A percentile compares a stretch with the other conserved stretches of the same genome.
Evolutionary conservation across 345 rosid species (phyloP).

Genomic region (Euphorbia peplus): DNA sequence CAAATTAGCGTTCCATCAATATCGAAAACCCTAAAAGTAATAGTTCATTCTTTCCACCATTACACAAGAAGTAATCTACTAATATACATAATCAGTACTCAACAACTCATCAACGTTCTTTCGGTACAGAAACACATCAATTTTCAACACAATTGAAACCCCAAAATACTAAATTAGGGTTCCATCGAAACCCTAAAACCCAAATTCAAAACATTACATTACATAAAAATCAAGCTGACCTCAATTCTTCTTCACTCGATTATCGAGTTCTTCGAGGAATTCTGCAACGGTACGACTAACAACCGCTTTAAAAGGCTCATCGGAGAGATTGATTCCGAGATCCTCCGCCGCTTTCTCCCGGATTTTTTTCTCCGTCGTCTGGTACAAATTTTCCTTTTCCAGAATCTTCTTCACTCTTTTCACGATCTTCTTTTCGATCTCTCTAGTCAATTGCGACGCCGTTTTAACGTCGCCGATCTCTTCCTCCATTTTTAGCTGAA

Average conservation of each 20-base stretch:
- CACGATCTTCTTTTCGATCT: conserved; percentile 25
- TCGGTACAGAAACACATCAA: background rate
- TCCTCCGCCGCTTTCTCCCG: conserved; percentile 36
- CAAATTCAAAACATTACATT: background rate
- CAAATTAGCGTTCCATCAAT: background rate
- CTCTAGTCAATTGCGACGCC: conserved; percentile 18
- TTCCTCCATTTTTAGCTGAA: conserved; percentile 6
- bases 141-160: background rate
- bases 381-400: conserved; percentile 29
- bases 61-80: background rate
- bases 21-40: background rate
- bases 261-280: conserved; percentile 22
- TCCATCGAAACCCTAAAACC: background rate
- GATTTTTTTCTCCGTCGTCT: conserved; percentile 37
- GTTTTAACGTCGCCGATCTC: conserved; percentile 16
- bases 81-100: background rate
- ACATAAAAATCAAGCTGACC: background rate
- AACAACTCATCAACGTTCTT: too few relatives aligned
- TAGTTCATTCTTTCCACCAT: background rate
- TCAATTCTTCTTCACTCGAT: background rate
- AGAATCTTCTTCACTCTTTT: conserved; percentile 35
- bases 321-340: conserved; percentile 31
- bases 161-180: background rate
- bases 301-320: conserved; percentile 28
- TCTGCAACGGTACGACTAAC: conserved; percentile 32